Evolutionary conservation across 768 basidiomycete species (phyloP).

Genomic region (Kwoniella shandongensis): DNA sequence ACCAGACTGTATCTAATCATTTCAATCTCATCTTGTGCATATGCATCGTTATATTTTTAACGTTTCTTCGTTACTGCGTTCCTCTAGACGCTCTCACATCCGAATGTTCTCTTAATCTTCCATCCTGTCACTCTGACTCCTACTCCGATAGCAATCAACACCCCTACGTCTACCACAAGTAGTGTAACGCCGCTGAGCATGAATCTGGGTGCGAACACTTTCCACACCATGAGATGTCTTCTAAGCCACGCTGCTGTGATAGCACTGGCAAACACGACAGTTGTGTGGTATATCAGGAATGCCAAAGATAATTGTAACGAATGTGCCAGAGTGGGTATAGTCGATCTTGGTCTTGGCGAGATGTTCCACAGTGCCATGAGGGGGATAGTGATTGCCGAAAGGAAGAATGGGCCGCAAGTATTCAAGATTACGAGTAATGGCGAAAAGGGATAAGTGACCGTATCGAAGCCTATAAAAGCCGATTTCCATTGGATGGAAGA

Average conservation of each 20-base stretch:
- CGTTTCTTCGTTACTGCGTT: too few species aligned
- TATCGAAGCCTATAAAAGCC: slow-evolving; percentile 76
- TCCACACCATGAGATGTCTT: slow-evolving; percentile 96
- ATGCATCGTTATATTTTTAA: too few species aligned
- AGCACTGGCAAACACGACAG: slow-evolving; percentile 68
- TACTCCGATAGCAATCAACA: slow-evolving; percentile 64
- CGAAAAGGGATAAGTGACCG: slow-evolving; percentile 70
- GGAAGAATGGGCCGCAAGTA: slow-evolving; percentile 69
- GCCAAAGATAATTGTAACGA: slow-evolving; percentile 58
- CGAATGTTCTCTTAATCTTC: slow-evolving; percentile 52
- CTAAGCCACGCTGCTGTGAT: slow-evolving; percentile 71
- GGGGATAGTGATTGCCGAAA: slow-evolving; percentile 68
- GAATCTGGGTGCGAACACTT: slow-evolving; percentile 94
- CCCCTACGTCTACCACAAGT: slow-evolving; percentile 68
- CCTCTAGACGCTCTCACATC: slow-evolving; percentile 43
- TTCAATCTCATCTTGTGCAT: too few species aligned
- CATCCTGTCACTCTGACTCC: slow-evolving; percentile 55
- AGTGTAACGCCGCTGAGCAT: slow-evolving; percentile 72
- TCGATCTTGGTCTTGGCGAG: slow-evolving; percentile 59
- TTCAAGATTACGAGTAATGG: slow-evolving; percentile 74
- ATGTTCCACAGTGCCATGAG: slow-evolving; percentile 82
- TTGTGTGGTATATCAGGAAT: slow-evolving; percentile 68
- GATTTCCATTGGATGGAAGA: slow-evolving; percentile 93
- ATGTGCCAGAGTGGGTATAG: slow-evolving; percentile 49
- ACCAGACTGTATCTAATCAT: too few species aligned